A percentile compares a stretch with the other conserved stretches of the same genome.
These are phyloP conservation scores for Cnidoscolus chayamansa DNA, from an alignment of 441 rosid genomes.

Conservation along the genomic window DNA sequence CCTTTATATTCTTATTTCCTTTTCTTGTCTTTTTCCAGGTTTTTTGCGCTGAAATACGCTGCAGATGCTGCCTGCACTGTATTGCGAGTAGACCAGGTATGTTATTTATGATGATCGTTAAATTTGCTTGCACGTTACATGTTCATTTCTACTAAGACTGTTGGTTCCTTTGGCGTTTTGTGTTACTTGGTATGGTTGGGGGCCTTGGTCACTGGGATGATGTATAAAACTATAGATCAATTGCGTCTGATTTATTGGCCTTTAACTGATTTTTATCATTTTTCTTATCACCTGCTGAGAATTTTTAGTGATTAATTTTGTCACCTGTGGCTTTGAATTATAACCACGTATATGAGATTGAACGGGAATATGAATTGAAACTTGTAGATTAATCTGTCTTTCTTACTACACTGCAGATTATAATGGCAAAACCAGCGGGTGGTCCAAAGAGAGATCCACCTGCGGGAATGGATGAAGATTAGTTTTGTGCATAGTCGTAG, in stretches of 20 bases:
- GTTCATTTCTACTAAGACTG: background rate
- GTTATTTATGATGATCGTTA: background rate
- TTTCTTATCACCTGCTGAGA: background rate
- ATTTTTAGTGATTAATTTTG: background rate
- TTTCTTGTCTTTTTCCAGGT: too few species aligned
- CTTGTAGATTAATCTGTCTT: background rate
- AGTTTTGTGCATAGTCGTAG: slow-evolving; percentile 23
- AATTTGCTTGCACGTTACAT: background rate
- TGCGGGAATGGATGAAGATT: slow-evolving; percentile 87
- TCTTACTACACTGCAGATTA: slow-evolving; percentile 55
- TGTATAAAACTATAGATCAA: background rate
- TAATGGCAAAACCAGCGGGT: slow-evolving; percentile 99
- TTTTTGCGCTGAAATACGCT: slow-evolving; percentile 87
- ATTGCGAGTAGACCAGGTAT: slow-evolving; percentile 95
- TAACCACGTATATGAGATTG: too few species aligned
- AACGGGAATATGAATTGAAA: background rate
- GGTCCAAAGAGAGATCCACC: slow-evolving; percentile 88
- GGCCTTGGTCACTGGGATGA: background rate
- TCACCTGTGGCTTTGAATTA: background rate
- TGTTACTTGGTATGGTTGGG: background rate
- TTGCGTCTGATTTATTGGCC: background rate
- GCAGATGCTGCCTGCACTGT: slow-evolving; percentile 99
- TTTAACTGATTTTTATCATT: too few species aligned
- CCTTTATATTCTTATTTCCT: background rate
- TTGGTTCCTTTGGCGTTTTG: too few species aligned